Conservation (phyloP, 495 filamentous ascomycete genomes). For the Daldinia grandis region DNA sequence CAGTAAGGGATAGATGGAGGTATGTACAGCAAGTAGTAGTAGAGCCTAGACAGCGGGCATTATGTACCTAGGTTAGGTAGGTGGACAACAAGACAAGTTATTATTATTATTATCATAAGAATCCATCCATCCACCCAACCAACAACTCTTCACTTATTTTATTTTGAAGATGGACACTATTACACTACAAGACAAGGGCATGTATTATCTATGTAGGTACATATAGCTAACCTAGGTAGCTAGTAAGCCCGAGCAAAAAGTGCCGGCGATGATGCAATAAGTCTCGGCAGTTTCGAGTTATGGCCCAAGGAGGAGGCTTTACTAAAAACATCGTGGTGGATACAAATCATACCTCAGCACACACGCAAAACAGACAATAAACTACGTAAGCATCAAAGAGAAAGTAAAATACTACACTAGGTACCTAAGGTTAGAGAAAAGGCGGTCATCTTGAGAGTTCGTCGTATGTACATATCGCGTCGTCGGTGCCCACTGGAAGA, state of each 20-base stretch:
- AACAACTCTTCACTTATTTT: too few species aligned
- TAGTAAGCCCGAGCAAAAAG: not conserved
- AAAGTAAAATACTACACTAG: not conserved
- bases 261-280: not conserved
- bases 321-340: not conserved
- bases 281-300: not conserved
- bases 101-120: too few species aligned
- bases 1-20: too few species aligned
- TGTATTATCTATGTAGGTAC: not conserved
- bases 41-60: too few species aligned
- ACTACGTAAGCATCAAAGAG: not conserved
- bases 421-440: too few species aligned
- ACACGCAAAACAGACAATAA: not conserved
- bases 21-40: too few species aligned
- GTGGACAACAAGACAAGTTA: too few species aligned
- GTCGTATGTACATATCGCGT: not conserved
- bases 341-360: not conserved
- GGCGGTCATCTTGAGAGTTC: not conserved
- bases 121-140: too few species aligned
- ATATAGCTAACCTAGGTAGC: not conserved
- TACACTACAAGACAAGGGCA: too few species aligned
- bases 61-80: too few species aligned
- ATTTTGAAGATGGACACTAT: too few species aligned
- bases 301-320: not conserved
- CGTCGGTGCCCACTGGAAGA: slow-evolving; percentile 13